Percentiles rank a stretch among this genome's conserved stretches.
Conservation (phyloP, 2,329 filamentous ascomycete species). For the Aspergillus vadensis region DNA sequence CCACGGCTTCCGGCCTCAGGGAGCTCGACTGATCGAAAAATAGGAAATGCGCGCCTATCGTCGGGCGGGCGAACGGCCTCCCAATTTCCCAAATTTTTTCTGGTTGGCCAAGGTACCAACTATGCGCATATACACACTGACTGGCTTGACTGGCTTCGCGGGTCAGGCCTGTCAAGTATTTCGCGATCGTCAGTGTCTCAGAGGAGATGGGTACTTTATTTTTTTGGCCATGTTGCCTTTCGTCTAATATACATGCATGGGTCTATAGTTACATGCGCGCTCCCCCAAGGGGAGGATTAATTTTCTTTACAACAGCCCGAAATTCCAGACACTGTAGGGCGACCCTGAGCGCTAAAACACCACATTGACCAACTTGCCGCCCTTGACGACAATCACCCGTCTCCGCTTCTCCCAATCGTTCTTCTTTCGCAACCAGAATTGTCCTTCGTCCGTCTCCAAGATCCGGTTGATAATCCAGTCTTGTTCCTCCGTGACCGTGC, state of each 20-base stretch:
- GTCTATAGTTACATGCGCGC: conserved; percentile 9
- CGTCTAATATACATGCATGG: conserved; percentile 1
- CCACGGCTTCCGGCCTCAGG: background rate
- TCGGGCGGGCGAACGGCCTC: background rate
- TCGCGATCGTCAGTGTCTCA: background rate
- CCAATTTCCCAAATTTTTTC: background rate
- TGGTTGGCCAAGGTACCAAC: background rate
- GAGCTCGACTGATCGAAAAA: background rate
- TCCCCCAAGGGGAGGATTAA: background rate
- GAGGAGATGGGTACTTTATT: background rate
- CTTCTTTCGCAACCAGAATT: conserved; percentile 55
- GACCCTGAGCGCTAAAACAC: conserved; percentile 49
- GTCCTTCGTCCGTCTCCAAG: conserved; percentile 62
- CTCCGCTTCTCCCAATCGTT: conserved; percentile 57
- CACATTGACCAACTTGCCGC: conserved; percentile 74
- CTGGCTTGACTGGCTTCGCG: background rate
- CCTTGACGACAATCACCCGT: conserved; percentile 66
- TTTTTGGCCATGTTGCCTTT: no score
- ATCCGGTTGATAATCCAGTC: conserved; percentile 66
- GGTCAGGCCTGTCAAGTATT: background rate
- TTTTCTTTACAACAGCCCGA: conserved; percentile 4
- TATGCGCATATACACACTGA: background rate
- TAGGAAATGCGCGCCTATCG: background rate
- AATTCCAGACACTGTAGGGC: background rate
- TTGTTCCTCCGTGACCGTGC: conserved; percentile 45